Evolutionary conservation across 352 stramenopile species (phyloP).

Genomic region (Bremia lactucae): DNA sequence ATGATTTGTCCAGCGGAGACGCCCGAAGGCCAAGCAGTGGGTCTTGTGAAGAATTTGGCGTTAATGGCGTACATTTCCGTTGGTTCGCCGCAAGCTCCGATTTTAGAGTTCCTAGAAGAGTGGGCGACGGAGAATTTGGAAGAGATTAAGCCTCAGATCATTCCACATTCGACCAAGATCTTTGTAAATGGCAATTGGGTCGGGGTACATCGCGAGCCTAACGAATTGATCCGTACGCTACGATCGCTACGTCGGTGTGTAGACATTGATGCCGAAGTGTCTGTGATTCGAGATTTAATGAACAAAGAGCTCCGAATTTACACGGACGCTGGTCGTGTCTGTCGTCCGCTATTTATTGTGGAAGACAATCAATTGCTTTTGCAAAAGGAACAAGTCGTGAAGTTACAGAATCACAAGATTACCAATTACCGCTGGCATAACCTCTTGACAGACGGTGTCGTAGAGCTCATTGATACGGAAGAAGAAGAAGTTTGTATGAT

Average conservation of each 20-base stretch:
- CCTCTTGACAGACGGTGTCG: conserved; percentile 88
- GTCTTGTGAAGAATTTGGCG: conserved; percentile 97
- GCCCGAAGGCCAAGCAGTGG: conserved; percentile 91
- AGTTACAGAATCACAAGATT: conserved; percentile 87
- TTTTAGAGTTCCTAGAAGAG: conserved; percentile 98
- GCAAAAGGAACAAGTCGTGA: conserved; percentile 96
- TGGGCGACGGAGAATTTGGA: conserved; percentile 97
- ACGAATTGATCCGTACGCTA: conserved; percentile 92
- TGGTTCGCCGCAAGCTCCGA: conserved; percentile 87
- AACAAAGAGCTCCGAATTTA: conserved; percentile 98
- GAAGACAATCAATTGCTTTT: conserved; percentile 92
- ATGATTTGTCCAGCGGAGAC: conserved; percentile 98
- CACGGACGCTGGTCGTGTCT: conserved; percentile 98
- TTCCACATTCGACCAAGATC: conserved; percentile 98
- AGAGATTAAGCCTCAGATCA: conserved; percentile 95
- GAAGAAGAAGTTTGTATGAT: conserved; percentile 99
- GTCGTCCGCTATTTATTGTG: conserved; percentile 97
- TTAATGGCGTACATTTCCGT: conserved; percentile 98
- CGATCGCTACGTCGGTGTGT: conserved; percentile 91
- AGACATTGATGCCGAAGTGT: conserved; percentile 98
- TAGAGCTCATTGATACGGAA: conserved; percentile 98
- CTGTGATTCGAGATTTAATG: conserved; percentile 96
- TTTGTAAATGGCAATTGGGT: conserved; percentile 99
- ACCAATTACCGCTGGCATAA: conserved; percentile 85
- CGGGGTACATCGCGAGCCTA: conserved; percentile 95